phyloP scores from a whole-genome alignment of 208 protist genomes.

The Crithidia expoeki region DNA sequence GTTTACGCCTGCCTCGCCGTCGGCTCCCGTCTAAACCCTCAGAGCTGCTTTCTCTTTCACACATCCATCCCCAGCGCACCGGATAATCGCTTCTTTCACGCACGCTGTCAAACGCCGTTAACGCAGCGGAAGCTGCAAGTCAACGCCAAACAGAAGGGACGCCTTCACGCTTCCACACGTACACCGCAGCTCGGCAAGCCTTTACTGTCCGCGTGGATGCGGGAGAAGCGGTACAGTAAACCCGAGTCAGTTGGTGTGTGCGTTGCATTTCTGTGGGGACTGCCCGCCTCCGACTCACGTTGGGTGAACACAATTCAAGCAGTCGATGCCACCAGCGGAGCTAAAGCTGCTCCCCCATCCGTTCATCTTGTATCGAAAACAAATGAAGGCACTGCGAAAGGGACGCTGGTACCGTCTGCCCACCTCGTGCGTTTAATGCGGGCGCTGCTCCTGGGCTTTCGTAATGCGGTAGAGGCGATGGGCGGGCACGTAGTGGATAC shows the following conservation, averaged over 20 bases:
- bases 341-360: neutral
- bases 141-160: neutral
- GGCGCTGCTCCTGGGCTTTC: conserved; percentile 54
- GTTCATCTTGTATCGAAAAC: neutral
- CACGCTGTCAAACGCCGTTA: too few relatives aligned
- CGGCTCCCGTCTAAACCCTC: conserved; percentile 41
- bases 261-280: conserved; percentile 44
- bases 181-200: conserved; percentile 15
- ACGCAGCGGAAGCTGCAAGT: too few relatives aligned
- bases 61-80: conserved; percentile 45
- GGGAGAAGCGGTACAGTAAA: conserved; percentile 59
- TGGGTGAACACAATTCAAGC: neutral
- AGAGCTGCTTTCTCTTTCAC: conserved; percentile 69
- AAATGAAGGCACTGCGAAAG: neutral
- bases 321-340: neutral
- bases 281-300: conserved; percentile 11
- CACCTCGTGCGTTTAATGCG: conserved; percentile 39
- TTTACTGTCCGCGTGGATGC: conserved; percentile 48
- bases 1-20: conserved; percentile 61
- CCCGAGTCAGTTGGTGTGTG: conserved; percentile 50
- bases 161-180: neutral
- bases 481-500: conserved; percentile 53
- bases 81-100: conserved; percentile 38
- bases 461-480: conserved; percentile 52
- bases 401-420: neutral